A percentile compares a stretch with the other conserved stretches of the same genome.
Evolutionary conservation across 2,329 filamentous ascomycete species (phyloP).

Genomic region (Scedosporium minutisporum): DNA sequence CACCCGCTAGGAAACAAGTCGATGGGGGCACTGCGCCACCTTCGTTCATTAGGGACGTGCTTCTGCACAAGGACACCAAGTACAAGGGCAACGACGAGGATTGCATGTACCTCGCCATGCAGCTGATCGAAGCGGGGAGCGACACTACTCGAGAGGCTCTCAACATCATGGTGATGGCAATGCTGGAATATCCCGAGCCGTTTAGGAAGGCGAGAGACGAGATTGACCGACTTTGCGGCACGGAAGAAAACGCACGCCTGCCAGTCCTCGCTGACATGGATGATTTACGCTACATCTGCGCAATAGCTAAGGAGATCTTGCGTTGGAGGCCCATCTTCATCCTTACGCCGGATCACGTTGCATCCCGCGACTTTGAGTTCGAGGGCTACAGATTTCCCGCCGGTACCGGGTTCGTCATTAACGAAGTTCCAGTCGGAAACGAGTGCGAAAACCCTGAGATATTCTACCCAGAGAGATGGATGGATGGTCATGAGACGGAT

Average conservation of each 20-base stretch:
- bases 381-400: conserved; percentile 33
- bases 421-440: conserved; percentile 24
- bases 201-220: conserved; percentile 27
- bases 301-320: conserved; percentile 34
- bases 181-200: conserved; percentile 21
- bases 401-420: conserved; percentile 31
- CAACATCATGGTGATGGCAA: conserved; percentile 21
- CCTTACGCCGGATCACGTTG: conserved; percentile 24
- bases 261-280: conserved; percentile 29
- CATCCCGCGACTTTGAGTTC: conserved; percentile 33
- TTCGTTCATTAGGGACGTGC: conserved; percentile 23
- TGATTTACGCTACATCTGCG: conserved; percentile 29
- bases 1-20: conserved; percentile 16
- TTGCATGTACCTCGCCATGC: conserved; percentile 28
- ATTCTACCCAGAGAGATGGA: conserved; percentile 26
- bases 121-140: conserved; percentile 30
- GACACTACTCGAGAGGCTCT: conserved; percentile 31
- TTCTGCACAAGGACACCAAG: conserved; percentile 15
- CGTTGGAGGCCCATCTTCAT: conserved; percentile 33
- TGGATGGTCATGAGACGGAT: conserved; percentile 16
- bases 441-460: conserved; percentile 19
- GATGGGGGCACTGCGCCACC: conserved; percentile 19
- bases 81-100: conserved; percentile 23
- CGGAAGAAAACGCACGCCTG: conserved; percentile 24
- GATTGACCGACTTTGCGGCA: conserved; percentile 28